These are phyloP conservation scores for Clavispora vitiphila DNA, from an alignment of 805 yeast genomes.

Conservation along the genomic window DNA sequence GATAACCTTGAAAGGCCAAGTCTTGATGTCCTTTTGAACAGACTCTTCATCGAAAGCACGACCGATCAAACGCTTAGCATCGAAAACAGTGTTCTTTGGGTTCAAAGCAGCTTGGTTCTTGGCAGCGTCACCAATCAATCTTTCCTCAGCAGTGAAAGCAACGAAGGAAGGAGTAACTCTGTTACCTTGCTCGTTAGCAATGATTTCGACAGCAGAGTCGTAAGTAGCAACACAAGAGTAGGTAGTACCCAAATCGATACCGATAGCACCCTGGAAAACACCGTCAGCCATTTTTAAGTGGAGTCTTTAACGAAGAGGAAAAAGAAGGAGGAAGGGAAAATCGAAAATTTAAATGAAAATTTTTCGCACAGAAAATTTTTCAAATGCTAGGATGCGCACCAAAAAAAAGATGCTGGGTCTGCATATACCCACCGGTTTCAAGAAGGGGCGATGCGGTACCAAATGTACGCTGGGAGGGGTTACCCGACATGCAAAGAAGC, in stretches of 20 bases:
- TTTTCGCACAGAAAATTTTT: conserved; percentile 14
- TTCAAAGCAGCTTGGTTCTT: conserved; percentile 32
- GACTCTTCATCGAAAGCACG: conserved; percentile 24
- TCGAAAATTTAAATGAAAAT: conserved; percentile 14
- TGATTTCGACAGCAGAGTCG: conserved; percentile 37
- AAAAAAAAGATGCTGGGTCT: conserved; percentile 1
- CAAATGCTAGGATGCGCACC: conserved; percentile 3
- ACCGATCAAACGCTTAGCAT: conserved; percentile 32
- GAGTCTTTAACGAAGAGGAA: conserved; percentile 10
- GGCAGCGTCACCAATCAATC: conserved; percentile 32
- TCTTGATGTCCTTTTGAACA: conserved; percentile 26
- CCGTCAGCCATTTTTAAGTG: conserved; percentile 25
- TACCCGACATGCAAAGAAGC: not conserved
- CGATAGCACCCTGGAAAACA: conserved; percentile 27
- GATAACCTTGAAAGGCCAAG: conserved; percentile 29
- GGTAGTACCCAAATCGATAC: conserved; percentile 31
- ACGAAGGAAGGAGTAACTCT: conserved; percentile 31
- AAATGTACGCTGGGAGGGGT: conserved; percentile 5
- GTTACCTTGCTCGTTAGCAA: conserved; percentile 32
- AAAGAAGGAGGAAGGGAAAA: conserved; percentile 10
- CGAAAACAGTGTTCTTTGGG: conserved; percentile 30
- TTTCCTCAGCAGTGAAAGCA: conserved; percentile 28
- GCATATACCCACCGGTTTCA: not conserved
- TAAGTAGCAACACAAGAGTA: conserved; percentile 41
- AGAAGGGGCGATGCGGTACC: conserved; percentile 4